Conservation (phyloP, 164 flowering plant species). For the Magnolia sinica region DNA sequence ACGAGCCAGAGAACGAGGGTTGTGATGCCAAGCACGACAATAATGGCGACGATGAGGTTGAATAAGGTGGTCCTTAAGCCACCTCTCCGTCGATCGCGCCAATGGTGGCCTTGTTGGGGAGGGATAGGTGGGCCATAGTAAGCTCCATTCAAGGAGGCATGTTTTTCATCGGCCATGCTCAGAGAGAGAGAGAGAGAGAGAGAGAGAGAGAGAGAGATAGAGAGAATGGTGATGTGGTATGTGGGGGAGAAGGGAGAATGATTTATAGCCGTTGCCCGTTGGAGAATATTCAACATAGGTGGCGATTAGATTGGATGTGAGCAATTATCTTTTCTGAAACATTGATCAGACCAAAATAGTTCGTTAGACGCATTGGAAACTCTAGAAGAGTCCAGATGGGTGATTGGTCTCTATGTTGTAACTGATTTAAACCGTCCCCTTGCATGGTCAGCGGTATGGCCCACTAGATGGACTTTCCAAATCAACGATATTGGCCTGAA, state of each 20-base stretch:
- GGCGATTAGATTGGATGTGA: too few species aligned
- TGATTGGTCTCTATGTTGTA: too few species aligned
- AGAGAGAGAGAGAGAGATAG: not conserved
- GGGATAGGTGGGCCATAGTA: slow-evolving; percentile 45
- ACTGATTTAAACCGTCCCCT: too few species aligned
- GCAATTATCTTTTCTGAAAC: too few species aligned
- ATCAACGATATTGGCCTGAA: too few species aligned
- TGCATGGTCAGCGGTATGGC: too few species aligned
- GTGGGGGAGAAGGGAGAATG: not conserved
- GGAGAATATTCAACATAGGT: too few species aligned
- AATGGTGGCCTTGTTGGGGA: slow-evolving; percentile 30
- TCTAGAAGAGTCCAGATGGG: too few species aligned
- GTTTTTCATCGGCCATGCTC: slow-evolving; percentile 20
- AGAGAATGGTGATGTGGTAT: not conserved
- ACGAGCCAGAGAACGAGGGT: slow-evolving; percentile 36
- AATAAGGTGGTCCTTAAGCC: slow-evolving; percentile 20
- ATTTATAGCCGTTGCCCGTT: not conserved
- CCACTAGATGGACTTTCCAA: too few species aligned
- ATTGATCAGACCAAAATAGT: too few species aligned
- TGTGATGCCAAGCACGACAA: slow-evolving; percentile 25
- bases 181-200: not conserved
- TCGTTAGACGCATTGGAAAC: too few species aligned
- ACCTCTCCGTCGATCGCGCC: slow-evolving; percentile 26
- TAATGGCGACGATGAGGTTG: slow-evolving; percentile 16
- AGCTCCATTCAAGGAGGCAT: slow-evolving; percentile 32